These are phyloP conservation scores for Fusarium nanum DNA, from an alignment of 2,329 filamentous ascomycete species.

Conservation along the genomic window DNA sequence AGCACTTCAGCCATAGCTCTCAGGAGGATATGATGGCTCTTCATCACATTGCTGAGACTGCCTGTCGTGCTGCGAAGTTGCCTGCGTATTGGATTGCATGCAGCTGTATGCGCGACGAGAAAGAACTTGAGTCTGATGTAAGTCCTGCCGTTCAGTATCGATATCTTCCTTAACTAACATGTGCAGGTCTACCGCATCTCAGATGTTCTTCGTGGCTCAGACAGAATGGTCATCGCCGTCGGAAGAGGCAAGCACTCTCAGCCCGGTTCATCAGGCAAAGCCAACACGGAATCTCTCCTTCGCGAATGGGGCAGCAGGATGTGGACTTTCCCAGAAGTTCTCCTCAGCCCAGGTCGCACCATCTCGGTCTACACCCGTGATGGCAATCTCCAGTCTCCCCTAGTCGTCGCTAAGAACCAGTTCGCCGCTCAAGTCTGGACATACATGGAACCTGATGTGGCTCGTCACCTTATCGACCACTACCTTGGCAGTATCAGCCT, in stretches of 20 bases:
- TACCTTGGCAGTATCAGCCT: constrained; percentile 49
- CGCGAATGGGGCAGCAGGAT: constrained; percentile 47
- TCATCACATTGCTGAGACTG: constrained; percentile 45
- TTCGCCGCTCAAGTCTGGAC: constrained; percentile 50
- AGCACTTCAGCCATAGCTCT: constrained; percentile 42
- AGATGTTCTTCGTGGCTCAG: constrained; percentile 44
- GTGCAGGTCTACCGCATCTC: constrained; percentile 43
- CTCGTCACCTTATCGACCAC: constrained; percentile 52
- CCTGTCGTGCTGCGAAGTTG: constrained; percentile 43
- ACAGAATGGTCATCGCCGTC: constrained; percentile 43
- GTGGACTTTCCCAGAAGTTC: constrained; percentile 47
- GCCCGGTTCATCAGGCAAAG: constrained; percentile 19
- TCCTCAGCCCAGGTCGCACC: constrained; percentile 41
- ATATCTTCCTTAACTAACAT: constrained; percentile 3
- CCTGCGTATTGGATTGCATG: constrained; percentile 46
- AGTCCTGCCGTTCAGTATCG: background rate
- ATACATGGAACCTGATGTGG: constrained; percentile 42
- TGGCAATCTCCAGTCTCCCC: constrained; percentile 30
- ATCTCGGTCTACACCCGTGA: constrained; percentile 45
- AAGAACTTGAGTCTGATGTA: constrained; percentile 43
- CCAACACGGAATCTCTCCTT: constrained; percentile 40
- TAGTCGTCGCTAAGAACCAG: constrained; percentile 48
- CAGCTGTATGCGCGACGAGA: constrained; percentile 44
- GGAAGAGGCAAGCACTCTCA: constrained; percentile 33
- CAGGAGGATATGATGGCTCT: constrained; percentile 43